Conservation (phyloP, 1,284 basidiomycete species). For the Malassezia cuniculi region DNA sequence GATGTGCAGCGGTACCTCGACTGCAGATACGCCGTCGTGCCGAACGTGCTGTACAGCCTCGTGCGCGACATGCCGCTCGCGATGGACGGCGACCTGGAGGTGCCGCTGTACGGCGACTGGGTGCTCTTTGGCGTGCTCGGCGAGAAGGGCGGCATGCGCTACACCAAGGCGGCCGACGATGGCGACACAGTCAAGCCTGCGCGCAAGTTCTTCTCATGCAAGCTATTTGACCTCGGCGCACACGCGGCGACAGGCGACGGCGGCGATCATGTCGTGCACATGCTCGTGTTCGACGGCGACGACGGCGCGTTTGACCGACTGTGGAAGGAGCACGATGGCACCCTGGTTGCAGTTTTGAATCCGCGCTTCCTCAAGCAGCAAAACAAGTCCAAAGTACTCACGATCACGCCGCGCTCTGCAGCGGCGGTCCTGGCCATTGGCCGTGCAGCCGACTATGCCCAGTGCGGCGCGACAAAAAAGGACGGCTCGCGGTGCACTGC, state of each 20-base stretch:
- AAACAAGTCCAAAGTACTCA: slow-evolving; percentile 48
- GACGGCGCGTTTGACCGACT: slow-evolving; percentile 78
- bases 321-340: slow-evolving; percentile 70
- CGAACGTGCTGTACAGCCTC: slow-evolving; percentile 68
- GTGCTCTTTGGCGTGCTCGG: slow-evolving; percentile 77
- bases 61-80: neutral
- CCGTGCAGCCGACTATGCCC: slow-evolving; percentile 67
- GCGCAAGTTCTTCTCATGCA: slow-evolving; percentile 74
- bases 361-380: slow-evolving; percentile 56
- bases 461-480: slow-evolving; percentile 57
- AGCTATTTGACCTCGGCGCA: slow-evolving; percentile 67
- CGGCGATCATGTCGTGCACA: slow-evolving; percentile 68
- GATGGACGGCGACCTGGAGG: slow-evolving; percentile 56
- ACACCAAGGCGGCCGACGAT: slow-evolving; percentile 44
- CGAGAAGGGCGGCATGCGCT: slow-evolving; percentile 62
- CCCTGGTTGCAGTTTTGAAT: slow-evolving; percentile 77
- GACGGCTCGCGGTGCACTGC: slow-evolving; percentile 68
- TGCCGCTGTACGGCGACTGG: slow-evolving; percentile 83
- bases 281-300: slow-evolving; percentile 83
- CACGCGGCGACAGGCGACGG: slow-evolving; percentile 48
- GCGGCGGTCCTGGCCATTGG: slow-evolving; percentile 73
- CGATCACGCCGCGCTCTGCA: slow-evolving; percentile 69
- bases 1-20: slow-evolving; percentile 68
- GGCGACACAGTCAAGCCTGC: slow-evolving; percentile 40
- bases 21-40: slow-evolving; percentile 72